Conservation (phyloP, 768 basidiomycete genomes). For the Mycena galericulata region DNA sequence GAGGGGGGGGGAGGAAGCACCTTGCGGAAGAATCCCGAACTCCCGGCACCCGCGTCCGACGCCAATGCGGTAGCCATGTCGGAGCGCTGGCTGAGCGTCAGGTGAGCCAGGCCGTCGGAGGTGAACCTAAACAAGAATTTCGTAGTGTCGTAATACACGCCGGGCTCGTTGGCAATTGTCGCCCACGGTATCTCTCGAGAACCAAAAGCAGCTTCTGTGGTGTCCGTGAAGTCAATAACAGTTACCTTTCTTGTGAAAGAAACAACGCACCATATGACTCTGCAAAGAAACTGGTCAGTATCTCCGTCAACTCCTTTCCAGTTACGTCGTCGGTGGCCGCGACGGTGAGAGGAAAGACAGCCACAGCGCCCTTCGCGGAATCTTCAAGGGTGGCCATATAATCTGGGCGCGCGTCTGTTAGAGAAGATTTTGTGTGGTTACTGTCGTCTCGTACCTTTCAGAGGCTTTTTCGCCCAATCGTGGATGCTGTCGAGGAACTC, state of each 20-base stretch:
- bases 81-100: neutral
- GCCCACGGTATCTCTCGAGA: neutral
- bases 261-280: constrained; percentile 1
- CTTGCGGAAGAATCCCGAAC: neutral
- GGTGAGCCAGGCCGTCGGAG: neutral
- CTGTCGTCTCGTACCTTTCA: constrained; percentile 1
- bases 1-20: neutral
- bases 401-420: neutral
- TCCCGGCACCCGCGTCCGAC: neutral
- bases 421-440: neutral
- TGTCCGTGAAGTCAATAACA: neutral
- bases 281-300: neutral
- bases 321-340: constrained; percentile 1
- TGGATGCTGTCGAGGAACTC: neutral
- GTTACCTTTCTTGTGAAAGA: neutral
- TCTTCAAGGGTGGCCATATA: neutral
- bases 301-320: neutral
- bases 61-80: neutral
- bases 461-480: constrained; percentile 16
- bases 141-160: constrained; percentile 11
- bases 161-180: neutral
- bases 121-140: neutral
- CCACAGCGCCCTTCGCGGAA: neutral
- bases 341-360: neutral
- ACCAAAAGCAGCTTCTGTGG: neutral